phyloP scores from a whole-genome alignment of 2,329 filamentous ascomycete genomes.

The Pestalotiopsis sp. region DNA sequence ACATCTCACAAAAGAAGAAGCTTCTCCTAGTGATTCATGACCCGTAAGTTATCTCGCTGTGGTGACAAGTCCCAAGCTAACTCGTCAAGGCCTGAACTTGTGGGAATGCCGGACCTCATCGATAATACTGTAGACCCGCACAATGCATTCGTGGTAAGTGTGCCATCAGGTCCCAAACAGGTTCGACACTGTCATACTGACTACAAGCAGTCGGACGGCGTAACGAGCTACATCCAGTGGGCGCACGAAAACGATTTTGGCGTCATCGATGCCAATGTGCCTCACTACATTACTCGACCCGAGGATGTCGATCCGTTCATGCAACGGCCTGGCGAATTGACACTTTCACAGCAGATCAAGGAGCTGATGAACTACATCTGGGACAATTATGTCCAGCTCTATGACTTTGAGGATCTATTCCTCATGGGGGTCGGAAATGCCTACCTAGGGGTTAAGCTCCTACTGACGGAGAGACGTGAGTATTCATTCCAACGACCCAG shows the following conservation, averaged over 20 bases:
- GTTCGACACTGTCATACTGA: conserved; percentile 2
- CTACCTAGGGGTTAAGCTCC: conserved; percentile 79
- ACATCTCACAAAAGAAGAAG: conserved; percentile 66
- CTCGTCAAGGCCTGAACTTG: conserved; percentile 65
- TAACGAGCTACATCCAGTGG: conserved; percentile 84
- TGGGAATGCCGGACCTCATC: conserved; percentile 68
- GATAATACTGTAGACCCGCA: conserved; percentile 78
- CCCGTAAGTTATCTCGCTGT: conserved; percentile 58
- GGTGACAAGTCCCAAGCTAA: conserved; percentile 16
- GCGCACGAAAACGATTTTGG: conserved; percentile 76
- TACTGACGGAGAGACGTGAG: conserved; percentile 76
- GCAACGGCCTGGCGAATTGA: conserved; percentile 46
- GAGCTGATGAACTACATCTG: conserved; percentile 86
- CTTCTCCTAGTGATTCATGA: conserved; percentile 90
- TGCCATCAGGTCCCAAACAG: background rate
- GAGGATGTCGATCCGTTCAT: conserved; percentile 56
- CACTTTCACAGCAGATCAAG: conserved; percentile 62
- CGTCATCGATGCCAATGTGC: conserved; percentile 90
- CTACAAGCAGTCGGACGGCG: conserved; percentile 70
- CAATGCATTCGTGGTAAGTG: conserved; percentile 82
- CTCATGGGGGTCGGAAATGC: conserved; percentile 90
- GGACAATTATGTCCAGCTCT: conserved; percentile 93
- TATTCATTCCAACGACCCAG: conserved; percentile 5
- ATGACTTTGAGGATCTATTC: conserved; percentile 74
- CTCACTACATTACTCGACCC: conserved; percentile 70